phyloP scores from a whole-genome alignment of 2,329 filamentous ascomycete species.

The Bipolaris sorokiniana region DNA sequence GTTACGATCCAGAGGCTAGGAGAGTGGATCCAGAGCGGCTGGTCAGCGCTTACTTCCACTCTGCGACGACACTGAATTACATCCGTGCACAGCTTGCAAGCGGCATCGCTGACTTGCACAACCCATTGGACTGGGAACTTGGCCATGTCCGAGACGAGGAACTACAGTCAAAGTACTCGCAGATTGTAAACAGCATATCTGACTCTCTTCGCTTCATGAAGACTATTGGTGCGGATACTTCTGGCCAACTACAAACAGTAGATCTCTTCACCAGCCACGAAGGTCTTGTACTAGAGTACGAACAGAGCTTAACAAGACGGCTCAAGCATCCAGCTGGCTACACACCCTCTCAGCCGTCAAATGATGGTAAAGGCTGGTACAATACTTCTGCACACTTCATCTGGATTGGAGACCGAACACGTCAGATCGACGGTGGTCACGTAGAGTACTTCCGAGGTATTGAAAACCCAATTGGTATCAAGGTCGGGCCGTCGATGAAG shows the following conservation, averaged over 20 bases:
- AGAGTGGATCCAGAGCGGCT: slow-evolving; percentile 82
- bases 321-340: slow-evolving; percentile 67
- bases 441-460: slow-evolving; percentile 98
- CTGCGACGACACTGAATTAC: slow-evolving; percentile 92
- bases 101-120: slow-evolving; percentile 91
- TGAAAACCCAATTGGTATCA: slow-evolving; percentile 94
- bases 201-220: slow-evolving; percentile 94
- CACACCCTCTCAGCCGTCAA: slow-evolving; percentile 33
- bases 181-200: slow-evolving; percentile 83
- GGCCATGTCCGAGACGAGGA: slow-evolving; percentile 86
- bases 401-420: slow-evolving; percentile 96
- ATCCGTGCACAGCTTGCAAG: slow-evolving; percentile 81
- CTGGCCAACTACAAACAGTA: slow-evolving; percentile 83
- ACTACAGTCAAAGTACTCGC: slow-evolving; percentile 83
- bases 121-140: slow-evolving; percentile 91
- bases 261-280: slow-evolving; percentile 97
- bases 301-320: slow-evolving; percentile 81
- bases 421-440: slow-evolving; percentile 90
- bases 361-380: slow-evolving; percentile 72
- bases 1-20: slow-evolving; percentile 76
- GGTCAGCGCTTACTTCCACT: slow-evolving; percentile 93
- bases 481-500: slow-evolving; percentile 87
- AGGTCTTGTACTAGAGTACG: slow-evolving; percentile 91
- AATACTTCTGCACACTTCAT: slow-evolving; percentile 96
- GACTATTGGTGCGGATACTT: slow-evolving; percentile 87